Evolutionary conservation across 2,329 filamentous ascomycete species (phyloP).

Genomic region (Penicillium sp.): DNA sequence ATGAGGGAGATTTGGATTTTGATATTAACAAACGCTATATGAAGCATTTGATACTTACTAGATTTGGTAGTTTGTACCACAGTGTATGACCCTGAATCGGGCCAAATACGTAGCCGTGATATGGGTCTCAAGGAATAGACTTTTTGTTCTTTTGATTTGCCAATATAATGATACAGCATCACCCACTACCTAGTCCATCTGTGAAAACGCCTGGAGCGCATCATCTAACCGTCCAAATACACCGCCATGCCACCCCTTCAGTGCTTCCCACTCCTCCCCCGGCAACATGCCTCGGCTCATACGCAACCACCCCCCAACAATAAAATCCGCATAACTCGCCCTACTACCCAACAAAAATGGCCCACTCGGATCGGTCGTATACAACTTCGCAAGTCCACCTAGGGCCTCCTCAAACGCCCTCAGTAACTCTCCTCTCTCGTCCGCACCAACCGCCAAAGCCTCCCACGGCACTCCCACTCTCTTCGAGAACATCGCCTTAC

Average conservation of each 20-base stretch:
- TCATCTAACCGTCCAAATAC: constrained; percentile 54
- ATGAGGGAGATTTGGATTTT: background rate
- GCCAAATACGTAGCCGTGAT: background rate
- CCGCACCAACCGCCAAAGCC: constrained; percentile 37
- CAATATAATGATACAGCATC: background rate
- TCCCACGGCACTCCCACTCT: constrained; percentile 50
- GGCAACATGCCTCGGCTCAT: constrained; percentile 48
- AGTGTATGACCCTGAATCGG: background rate
- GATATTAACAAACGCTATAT: background rate
- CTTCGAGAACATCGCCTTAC: constrained; percentile 50
- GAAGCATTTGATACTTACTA: too few species aligned
- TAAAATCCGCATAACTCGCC: constrained; percentile 56
- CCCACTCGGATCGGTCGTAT: constrained; percentile 39
- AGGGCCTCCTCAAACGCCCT: constrained; percentile 46
- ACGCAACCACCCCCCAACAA: constrained; percentile 58
- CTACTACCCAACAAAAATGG: constrained; percentile 51
- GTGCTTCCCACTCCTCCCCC: constrained; percentile 49
- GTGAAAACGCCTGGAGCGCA: constrained; percentile 44
- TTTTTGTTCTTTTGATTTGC: background rate
- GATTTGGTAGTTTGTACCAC: background rate
- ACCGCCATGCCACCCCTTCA: constrained; percentile 52
- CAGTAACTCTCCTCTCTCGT: constrained; percentile 43
- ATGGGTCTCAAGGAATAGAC: background rate
- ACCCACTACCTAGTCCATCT: background rate
- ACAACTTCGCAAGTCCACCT: constrained; percentile 46